Percentiles rank a stretch among this genome's conserved stretches.
Evolutionary conservation across 192 early-diverging fungal species (phyloP).

Genomic region (Coemansia sp.): DNA sequence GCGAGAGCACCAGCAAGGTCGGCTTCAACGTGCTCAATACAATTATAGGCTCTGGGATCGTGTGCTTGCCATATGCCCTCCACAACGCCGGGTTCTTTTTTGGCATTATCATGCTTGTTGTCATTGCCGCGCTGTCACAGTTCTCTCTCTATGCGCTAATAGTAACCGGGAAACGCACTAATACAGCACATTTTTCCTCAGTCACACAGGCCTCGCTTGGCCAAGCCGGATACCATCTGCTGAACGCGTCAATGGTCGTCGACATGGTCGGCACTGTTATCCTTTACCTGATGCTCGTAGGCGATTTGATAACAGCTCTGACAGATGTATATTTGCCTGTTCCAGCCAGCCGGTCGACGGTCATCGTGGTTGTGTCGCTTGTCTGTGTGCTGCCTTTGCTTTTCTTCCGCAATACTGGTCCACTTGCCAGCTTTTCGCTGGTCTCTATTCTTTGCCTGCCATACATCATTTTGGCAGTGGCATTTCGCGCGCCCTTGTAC

Average conservation of each 20-base stretch:
- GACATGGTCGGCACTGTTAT: constrained; percentile 56
- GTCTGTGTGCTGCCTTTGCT: constrained; percentile 50
- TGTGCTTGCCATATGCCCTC: constrained; percentile 65
- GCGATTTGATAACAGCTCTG: constrained; percentile 26
- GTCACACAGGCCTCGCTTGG: constrained; percentile 58
- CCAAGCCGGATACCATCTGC: constrained; percentile 54
- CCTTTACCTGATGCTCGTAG: constrained; percentile 38
- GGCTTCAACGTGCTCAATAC: constrained; percentile 66
- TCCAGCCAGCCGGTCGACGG: constrained; percentile 2
- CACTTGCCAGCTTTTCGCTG: constrained; percentile 58
- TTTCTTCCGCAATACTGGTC: constrained; percentile 63
- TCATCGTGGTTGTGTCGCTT: constrained; percentile 30
- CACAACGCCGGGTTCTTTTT: constrained; percentile 59
- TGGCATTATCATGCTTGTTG: constrained; percentile 56
- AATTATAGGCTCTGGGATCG: constrained; percentile 65
- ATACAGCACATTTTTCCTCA: constrained; percentile 58
- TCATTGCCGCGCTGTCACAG: constrained; percentile 56
- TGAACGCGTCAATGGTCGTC: constrained; percentile 60
- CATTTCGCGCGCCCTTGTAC: constrained; percentile 56
- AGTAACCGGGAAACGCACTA: constrained; percentile 52
- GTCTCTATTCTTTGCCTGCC: constrained; percentile 61
- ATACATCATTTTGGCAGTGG: constrained; percentile 59
- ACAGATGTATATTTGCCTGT: constrained; percentile 24
- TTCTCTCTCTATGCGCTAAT: constrained; percentile 61
- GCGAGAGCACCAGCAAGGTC: constrained; percentile 19